Conservation (phyloP, 1,284 basidiomycete genomes). For the Leucoagaricus sp. region DNA sequence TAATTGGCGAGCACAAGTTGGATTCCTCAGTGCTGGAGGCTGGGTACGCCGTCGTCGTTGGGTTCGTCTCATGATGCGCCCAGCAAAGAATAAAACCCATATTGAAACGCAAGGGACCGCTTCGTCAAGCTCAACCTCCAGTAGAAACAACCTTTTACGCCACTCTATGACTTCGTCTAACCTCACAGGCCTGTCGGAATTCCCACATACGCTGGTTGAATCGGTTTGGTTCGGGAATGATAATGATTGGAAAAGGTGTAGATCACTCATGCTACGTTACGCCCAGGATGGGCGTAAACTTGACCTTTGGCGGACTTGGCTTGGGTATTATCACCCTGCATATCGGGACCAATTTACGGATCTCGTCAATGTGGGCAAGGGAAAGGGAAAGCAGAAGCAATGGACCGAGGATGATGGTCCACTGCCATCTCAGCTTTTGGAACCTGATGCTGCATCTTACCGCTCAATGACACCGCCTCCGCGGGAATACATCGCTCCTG, state of each 20-base stretch:
- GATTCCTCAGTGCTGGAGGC: slow-evolving; percentile 59
- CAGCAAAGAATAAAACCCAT: slow-evolving; percentile 35
- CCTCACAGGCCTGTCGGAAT: not conserved
- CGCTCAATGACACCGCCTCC: slow-evolving; percentile 26
- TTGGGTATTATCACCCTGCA: slow-evolving; percentile 36
- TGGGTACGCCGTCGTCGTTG: slow-evolving; percentile 77
- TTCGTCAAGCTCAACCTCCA: slow-evolving; percentile 6
- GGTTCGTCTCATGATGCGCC: slow-evolving; percentile 79
- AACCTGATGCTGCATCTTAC: slow-evolving; percentile 21
- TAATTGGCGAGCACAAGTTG: slow-evolving; percentile 64
- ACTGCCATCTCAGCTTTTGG: slow-evolving; percentile 31
- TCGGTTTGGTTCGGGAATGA: slow-evolving; percentile 43
- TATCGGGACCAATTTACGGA: slow-evolving; percentile 22
- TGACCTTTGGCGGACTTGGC: slow-evolving; percentile 73
- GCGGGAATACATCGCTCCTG: slow-evolving; percentile 44
- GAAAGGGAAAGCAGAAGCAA: slow-evolving; percentile 39
- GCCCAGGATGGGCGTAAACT: slow-evolving; percentile 69
- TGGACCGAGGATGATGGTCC: slow-evolving; percentile 45
- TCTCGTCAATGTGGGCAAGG: slow-evolving; percentile 28
- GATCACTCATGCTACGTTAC: slow-evolving; percentile 49
- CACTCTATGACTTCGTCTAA: slow-evolving; percentile 22
- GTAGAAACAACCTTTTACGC: slow-evolving; percentile 13
- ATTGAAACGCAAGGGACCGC: slow-evolving; percentile 14
- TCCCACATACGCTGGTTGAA: slow-evolving; percentile 17
- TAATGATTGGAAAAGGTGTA: slow-evolving; percentile 64